phyloP scores from a whole-genome alignment of 2,329 filamentous ascomycete species.

The Aspergillus phoenicis region DNA sequence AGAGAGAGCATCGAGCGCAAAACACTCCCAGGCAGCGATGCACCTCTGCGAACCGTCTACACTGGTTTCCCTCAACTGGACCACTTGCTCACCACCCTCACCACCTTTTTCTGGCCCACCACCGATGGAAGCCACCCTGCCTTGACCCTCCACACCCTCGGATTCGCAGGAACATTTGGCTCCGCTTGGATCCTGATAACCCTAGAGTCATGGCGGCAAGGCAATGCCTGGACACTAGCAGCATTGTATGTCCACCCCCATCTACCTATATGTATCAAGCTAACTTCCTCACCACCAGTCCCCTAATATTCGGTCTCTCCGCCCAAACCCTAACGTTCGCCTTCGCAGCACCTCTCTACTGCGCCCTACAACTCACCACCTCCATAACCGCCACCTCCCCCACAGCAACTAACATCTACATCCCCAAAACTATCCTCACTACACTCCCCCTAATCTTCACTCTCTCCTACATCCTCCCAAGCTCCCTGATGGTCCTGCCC shows the following conservation, averaged over 20 bases:
- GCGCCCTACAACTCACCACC: conserved; percentile 46
- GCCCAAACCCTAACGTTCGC: conserved; percentile 50
- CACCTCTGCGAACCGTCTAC: conserved; percentile 35
- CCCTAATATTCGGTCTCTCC: conserved; percentile 41
- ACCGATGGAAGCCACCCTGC: conserved; percentile 42
- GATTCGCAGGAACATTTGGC: conserved; percentile 46
- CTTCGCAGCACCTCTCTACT: conserved; percentile 48
- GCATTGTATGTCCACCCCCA: conserved; percentile 43
- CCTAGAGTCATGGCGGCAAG: conserved; percentile 49
- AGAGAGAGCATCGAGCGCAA: conserved; percentile 25
- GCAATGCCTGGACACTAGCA: conserved; percentile 45
- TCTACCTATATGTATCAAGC: conserved; percentile 11
- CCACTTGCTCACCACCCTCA: conserved; percentile 33
- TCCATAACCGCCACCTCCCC: conserved; percentile 45
- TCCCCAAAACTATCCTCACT: conserved; percentile 34
- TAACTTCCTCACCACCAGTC: conserved; percentile 29
- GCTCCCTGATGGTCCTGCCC: conserved; percentile 48
- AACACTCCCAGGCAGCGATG: conserved; percentile 30
- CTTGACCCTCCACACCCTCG: conserved; percentile 40
- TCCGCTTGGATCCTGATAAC: conserved; percentile 47
- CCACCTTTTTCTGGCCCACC: conserved; percentile 45
- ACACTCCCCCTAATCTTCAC: conserved; percentile 46
- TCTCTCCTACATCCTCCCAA: conserved; percentile 50
- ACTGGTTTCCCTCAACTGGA: conserved; percentile 40
- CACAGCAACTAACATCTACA: conserved; percentile 35